phyloP scores from a whole-genome alignment of 495 filamentous ascomycete genomes.

The Daldinia decipiens region DNA sequence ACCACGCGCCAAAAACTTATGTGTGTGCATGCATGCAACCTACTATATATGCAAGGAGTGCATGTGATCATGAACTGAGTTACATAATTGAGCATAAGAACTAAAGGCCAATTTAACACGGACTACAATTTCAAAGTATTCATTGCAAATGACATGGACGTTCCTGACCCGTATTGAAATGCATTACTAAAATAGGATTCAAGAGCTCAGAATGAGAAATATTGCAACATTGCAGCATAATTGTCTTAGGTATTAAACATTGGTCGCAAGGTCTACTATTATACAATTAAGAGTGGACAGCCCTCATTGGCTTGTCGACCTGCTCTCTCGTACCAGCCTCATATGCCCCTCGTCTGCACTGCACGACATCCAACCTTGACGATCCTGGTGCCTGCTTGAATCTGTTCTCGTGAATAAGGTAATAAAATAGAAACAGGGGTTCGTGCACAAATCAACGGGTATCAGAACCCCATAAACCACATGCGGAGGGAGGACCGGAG shows the following conservation, averaged over 20 bases:
- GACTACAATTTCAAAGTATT: neutral
- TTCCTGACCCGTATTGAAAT: neutral
- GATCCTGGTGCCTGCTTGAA: conserved; percentile 11
- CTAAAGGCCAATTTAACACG: neutral
- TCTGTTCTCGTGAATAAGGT: conserved; percentile 20
- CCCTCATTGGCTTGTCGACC: conserved; percentile 18
- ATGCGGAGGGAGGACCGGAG: conserved; percentile 34
- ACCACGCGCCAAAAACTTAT: conserved; percentile 13
- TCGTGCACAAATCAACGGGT: conserved; percentile 37
- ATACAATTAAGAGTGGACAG: conserved; percentile 30
- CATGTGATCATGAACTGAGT: neutral
- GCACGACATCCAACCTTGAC: conserved; percentile 2
- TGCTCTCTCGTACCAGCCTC: conserved; percentile 22
- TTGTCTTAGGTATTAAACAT: conserved; percentile 34
- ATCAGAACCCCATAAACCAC: conserved; percentile 34
- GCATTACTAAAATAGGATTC: neutral
- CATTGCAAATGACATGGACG: neutral
- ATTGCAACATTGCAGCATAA: neutral
- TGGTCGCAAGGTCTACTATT: conserved; percentile 24
- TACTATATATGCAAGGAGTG: neutral
- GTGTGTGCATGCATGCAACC: neutral
- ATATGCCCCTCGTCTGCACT: conserved; percentile 23
- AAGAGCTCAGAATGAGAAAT: neutral
- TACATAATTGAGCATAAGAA: neutral
- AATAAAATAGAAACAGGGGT: conserved; percentile 10